These are phyloP conservation scores for Herpetomonas samuelpessoai DNA, from an alignment of 208 protist genomes.

Conservation along the genomic window DNA sequence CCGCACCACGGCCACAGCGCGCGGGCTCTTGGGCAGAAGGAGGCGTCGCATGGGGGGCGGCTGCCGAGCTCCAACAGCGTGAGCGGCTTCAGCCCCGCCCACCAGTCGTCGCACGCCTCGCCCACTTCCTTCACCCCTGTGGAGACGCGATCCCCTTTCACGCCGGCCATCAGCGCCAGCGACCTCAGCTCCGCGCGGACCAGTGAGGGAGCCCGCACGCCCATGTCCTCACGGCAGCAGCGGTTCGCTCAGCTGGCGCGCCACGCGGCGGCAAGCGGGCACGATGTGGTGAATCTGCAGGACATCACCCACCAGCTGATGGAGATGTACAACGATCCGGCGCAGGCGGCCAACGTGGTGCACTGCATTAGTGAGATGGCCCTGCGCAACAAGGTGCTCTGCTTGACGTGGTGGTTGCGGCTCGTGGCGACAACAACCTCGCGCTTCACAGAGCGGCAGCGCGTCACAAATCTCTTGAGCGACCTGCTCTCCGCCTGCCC, in stretches of 20 bases:
- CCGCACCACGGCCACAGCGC: not conserved
- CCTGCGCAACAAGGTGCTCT: constrained; percentile 67
- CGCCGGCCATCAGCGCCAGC: not conserved
- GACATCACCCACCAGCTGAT: constrained; percentile 67
- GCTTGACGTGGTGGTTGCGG: constrained; percentile 84
- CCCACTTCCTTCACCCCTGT: not conserved
- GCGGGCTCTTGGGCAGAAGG: too few species aligned
- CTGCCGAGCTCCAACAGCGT: not conserved
- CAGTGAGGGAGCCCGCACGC: not conserved
- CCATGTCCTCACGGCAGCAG: constrained; percentile 5
- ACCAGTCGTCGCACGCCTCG: not conserved
- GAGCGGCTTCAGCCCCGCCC: not conserved
- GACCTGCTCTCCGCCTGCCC: constrained; percentile 43
- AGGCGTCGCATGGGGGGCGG: not conserved
- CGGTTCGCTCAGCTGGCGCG: constrained; percentile 15
- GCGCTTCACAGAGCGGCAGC: constrained; percentile 55
- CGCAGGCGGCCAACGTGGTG: constrained; percentile 38
- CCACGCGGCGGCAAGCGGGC: constrained; percentile 17
- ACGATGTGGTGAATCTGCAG: constrained; percentile 64
- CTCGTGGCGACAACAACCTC: constrained; percentile 50
- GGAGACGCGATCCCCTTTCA: not conserved
- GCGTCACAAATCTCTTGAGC: constrained; percentile 53
- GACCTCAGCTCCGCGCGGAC: not conserved
- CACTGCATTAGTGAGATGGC: constrained; percentile 50
- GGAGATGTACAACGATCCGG: constrained; percentile 50